Base-by-base conservation (phyloP, 257 asterid species). In the Apocynum venetum region DNA sequence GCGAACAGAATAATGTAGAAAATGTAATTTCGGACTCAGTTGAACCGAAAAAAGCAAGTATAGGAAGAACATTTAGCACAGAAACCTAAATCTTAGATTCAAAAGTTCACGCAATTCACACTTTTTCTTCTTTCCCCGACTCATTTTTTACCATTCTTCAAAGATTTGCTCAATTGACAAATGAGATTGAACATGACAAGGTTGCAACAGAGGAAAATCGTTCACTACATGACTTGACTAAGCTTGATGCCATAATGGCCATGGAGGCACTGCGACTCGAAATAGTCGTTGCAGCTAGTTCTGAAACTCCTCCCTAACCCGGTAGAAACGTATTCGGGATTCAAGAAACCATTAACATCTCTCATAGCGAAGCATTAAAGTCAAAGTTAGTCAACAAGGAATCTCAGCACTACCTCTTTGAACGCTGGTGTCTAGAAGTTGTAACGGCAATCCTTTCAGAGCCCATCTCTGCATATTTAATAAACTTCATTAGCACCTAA, bases 401-500 rank as follows among this genome's bases (percentile, higher is more conserved):
- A 80, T 59, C 56, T 49, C 72, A 72, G 66, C 56, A 66, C 15
- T 81, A 94, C 98, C 98, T 93, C 81, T 84, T 87, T 49, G 97
- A 92, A 72, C 94, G 97, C 69, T 83, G 85, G 87, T 94, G 97
- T 56, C 77, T 76, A 77, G 71, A 72, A 40, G 84, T 53, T 44
- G 79, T 77, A 51, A 80, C 84, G 81, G 81, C 82, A 89, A 80
- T 81, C 82, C 90, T 89, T 84, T 91, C 94, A 76, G 84, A 83
- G 70, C 85, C 91, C 96, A 92, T 92, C 84, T 88, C 91, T 89
- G 92, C 86, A 83, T 73, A 78, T 68, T 36, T 72, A 25, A 31
- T 51, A 53, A 78, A 79, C 51, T 72, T 70, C 86, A 86, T 78
- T 73, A 81, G 70, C 59, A 57, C 44, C 72, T 61, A 65, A 57